Percentiles rank a stretch among this genome's conserved stretches.
These are phyloP conservation scores for Teratosphaeria pseudoeucalypti DNA, from an alignment of 2,329 filamentous ascomycete genomes.

Conservation along the genomic window DNA sequence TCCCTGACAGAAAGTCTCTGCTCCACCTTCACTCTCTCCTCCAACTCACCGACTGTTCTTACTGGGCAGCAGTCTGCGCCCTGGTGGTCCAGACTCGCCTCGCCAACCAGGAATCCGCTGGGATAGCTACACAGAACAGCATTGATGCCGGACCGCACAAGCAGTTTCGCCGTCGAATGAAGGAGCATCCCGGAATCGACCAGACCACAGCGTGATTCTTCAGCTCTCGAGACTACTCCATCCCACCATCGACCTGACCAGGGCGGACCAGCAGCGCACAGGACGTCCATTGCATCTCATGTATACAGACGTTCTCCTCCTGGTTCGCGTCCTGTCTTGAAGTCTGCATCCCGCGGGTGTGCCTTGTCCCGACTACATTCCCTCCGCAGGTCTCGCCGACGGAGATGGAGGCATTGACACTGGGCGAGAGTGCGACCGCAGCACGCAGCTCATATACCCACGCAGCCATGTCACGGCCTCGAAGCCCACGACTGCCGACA, in stretches of 20 bases:
- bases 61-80: neutral
- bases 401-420: neutral
- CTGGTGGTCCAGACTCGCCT: neutral
- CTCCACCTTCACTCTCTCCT: neutral
- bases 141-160: neutral
- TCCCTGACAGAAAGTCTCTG: neutral
- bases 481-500: constrained; percentile 18
- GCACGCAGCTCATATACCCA: neutral
- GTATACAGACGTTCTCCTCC: neutral
- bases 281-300: neutral
- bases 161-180: neutral
- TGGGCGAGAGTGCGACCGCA: neutral
- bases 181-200: neutral
- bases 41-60: neutral
- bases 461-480: neutral
- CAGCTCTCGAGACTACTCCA: neutral
- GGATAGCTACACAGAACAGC: neutral
- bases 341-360: neutral
- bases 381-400: neutral
- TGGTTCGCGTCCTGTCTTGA: neutral
- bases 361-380: neutral
- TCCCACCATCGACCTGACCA: neutral
- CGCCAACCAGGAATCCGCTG: neutral
- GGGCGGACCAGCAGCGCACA: neutral
- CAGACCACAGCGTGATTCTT: neutral